Evolutionary conservation across 2,329 filamentous ascomycete species (phyloP), one percentile per base, ranked within the genome.

Genomic region (Ascochyta rabiei): DNA sequence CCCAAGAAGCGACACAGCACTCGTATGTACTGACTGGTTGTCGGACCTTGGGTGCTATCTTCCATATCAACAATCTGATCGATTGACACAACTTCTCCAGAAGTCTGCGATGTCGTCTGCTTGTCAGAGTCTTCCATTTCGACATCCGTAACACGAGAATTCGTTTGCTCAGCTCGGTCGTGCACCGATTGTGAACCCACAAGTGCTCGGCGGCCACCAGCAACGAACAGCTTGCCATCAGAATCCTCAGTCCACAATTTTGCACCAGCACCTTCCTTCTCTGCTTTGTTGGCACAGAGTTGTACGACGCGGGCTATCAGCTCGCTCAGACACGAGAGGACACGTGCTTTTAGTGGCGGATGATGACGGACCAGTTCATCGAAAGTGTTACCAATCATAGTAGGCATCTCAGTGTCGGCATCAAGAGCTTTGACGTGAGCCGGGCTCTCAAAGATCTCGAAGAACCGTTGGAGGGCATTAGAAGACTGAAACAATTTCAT

Each of bases 301-400:
- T 89, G 82, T 35, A 87, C 85, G 31, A 99, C 89, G 48, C 91
- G 86, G 30, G 88, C 88, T 56, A 96, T 86, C 91, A 98, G 96
- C 59, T 92, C 87, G 55, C 96, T 84, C 15, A 96, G 86, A n/a
- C 91, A 89, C 60, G 89, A 88, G 59, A 93, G 86, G 55, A 99
- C 95, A 3, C 88, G 84, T 9, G 84, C 83, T 62, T 93, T 90
- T 39, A 99, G 79, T 19, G 86, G 83, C 0, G 96, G 95, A 67
- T 99, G 95, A 71, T 99, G 95, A 35, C 95, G 87, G 47, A 93
- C 89, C 55, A 99, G 83, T 75, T 99, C 95, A 73, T 99, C 95
- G 68, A 99, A 97, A 35, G 88, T 89, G 23, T 84, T 85, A 10
- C 95, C 95, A 44, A 99, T 83, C 34, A 86, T 85, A 26, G 84